phyloP scores from a whole-genome alignment of 2,329 filamentous ascomycete species.

The Fusarium sacchari region DNA sequence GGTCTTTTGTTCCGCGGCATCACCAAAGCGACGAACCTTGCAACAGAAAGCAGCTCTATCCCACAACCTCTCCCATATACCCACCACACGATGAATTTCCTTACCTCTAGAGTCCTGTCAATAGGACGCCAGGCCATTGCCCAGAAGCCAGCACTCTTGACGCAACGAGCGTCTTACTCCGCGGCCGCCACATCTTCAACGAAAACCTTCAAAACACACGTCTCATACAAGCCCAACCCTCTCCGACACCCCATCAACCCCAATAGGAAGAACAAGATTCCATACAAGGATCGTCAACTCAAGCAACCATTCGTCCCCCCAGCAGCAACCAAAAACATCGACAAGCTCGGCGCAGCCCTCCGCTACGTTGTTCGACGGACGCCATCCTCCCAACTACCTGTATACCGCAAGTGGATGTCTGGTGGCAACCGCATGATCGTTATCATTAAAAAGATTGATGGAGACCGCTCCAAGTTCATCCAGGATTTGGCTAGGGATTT shows the following conservation, averaged over 20 bases:
- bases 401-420: conserved; percentile 79
- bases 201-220: conserved; percentile 40
- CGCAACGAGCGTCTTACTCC: conserved; percentile 24
- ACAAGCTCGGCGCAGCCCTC: conserved; percentile 42
- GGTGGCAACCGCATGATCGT: conserved; percentile 82
- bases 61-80: background rate
- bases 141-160: conserved; percentile 15
- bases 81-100: conserved; percentile 42
- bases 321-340: conserved; percentile 45
- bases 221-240: conserved; percentile 37
- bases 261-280: conserved; percentile 42
- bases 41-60: conserved; percentile 1
- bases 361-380: conserved; percentile 81
- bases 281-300: conserved; percentile 37
- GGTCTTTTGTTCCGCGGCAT: background rate
- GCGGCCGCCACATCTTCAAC: conserved; percentile 27
- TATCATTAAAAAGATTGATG: conserved; percentile 80
- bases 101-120: conserved; percentile 39
- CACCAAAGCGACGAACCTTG: background rate
- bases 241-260: conserved; percentile 36
- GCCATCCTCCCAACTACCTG: conserved; percentile 73
- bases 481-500: conserved; percentile 71
- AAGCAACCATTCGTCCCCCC: conserved; percentile 44
- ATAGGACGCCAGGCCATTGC: conserved; percentile 32
- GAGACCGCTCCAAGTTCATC: conserved; percentile 72